Base-by-base conservation (phyloP, 1,284 basidiomycete genomes). In the Rhodotorula sp. region DNA sequence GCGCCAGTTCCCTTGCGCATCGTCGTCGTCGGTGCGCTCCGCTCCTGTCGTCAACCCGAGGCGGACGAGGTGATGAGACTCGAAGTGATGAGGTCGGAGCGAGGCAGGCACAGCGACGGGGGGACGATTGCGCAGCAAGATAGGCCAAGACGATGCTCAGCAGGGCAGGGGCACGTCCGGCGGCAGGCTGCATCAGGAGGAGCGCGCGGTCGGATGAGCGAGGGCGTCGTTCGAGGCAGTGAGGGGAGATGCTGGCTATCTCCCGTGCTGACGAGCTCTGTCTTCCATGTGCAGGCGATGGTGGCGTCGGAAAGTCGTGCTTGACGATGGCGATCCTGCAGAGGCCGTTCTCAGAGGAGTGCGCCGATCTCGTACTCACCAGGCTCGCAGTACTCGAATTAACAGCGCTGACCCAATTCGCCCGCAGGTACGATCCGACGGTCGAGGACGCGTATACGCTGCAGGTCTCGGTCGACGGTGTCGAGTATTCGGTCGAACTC, bases 261-360 rank as follows among this genome's bases (percentile, higher is more conserved):
- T 50, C 8, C 48, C 13, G 25, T n/a, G 27, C 48, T n/a, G 5
- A 27, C 1, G 6, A 10, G 27, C 48, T 9, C 8, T 12, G 27
- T 27, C 22, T 29, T 21, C n/a, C 36, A 32, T 8, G 9, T 3
- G 27, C 68, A 75, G 74, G 74, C 48, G 74, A 75, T 37, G 74
- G 74, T 17, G 74, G 74, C 10, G 71, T 73, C 25, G 74, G 74
- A 15, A 75, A 75, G 51, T 57, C 48, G 4, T 63, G 44, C 9
- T 60, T 75, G 56, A 72, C 68, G 8, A 64, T 69, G 57, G 50
- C 59, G 0, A 53, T 75, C 10, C 61, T 75, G 13, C 44, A 68
- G 4, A 37, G 74, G 1, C 66, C 66, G 1, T 72, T 75, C 27
- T 53, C 44, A 4, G 67, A 74, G 7, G 68, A 51, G 50, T 51